Evolutionary conservation across 345 rosid genomes (phyloP).

Genomic region (Ceriops decandra): DNA sequence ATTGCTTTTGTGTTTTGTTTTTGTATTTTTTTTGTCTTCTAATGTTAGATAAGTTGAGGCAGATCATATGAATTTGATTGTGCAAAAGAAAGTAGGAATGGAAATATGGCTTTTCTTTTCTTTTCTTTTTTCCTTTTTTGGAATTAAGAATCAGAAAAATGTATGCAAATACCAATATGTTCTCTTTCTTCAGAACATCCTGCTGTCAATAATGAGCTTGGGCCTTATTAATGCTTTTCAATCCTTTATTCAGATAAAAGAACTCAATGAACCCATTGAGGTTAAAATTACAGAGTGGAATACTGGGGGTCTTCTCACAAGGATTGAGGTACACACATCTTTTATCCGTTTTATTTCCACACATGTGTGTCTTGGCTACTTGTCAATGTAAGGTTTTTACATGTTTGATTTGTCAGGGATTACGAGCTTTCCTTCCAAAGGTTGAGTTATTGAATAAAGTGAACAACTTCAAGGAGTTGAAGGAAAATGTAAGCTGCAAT

Average conservation of each 20-base stretch:
- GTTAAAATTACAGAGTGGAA: conserved; percentile 84
- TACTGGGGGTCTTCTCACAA: conserved; percentile 79
- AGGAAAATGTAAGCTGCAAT: conserved; percentile 64
- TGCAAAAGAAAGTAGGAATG: background rate
- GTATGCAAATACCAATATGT: background rate
- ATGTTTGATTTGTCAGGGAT: conserved; percentile 50
- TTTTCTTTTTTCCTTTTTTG: background rate
- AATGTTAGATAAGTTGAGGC: background rate
- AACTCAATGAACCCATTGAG: conserved; percentile 74
- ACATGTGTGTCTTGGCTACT: background rate
- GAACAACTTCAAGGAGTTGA: conserved; percentile 75
- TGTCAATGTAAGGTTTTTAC: conserved; percentile 8
- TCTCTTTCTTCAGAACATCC: background rate
- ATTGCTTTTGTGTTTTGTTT: conserved; percentile 3
- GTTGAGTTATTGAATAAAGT: conserved; percentile 67
- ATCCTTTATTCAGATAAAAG: conserved; percentile 56
- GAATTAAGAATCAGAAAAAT: background rate
- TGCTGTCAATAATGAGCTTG: background rate
- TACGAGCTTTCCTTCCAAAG: conserved; percentile 86
- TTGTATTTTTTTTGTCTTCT: background rate
- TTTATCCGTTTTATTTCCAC: background rate
- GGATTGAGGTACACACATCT: conserved; percentile 62
- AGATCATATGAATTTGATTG: background rate
- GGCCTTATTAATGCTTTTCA: conserved; percentile 16
- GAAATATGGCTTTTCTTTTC: background rate